Evolutionary conservation across 352 stramenopile genomes (phyloP), one percentile per base, ranked within the genome.

Genomic region (Pythium aquatile): DNA sequence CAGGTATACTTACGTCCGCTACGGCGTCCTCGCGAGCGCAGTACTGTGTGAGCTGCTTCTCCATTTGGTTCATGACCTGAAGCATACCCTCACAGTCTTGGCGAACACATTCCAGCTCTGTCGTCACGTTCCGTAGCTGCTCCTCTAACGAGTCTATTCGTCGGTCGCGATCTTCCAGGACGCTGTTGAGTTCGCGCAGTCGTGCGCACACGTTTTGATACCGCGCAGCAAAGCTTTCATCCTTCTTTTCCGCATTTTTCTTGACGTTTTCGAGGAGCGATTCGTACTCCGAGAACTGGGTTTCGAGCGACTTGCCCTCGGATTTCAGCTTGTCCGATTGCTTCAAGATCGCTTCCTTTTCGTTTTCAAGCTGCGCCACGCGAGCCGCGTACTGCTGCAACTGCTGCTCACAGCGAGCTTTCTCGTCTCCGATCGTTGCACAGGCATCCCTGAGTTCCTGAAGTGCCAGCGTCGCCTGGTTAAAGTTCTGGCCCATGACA

Each of bases 51-150:
- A 94, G 60, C 58, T 93, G 85, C 37, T 91, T 93, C 58, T 94
- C 85, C 85, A 94, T 94, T 20, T 73, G 82, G 24, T 76, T 90
- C 49, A 94, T 78, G 32, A 94, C 85, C n/a, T 79, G 77, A 3
- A 94, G 54, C 82, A 94, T 94, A 6, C 83, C 85, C 69, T 94
- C 85, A 26, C 83, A 93, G 46, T 94, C 85, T 32, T 90, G 79
- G 1, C 81, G 75, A 8, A 87, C 81, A n/a, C 71, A 66, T 3
- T 93, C 85, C 1, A 91, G 58, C n/a, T 94, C 85, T 17, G 66
- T 44, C 24, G 79, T 75, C 2, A 87, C 37, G 2, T 51, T 54
- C 0, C 58, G 69, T 13, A 76, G 75, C 47, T 68, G 65, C 4
- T 89, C 79, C 37, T 90, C 75, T 1, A 88, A 55, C 20, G 83